phyloP scores from a whole-genome alignment of 768 basidiomycete species.

The Collybia sordida region DNA sequence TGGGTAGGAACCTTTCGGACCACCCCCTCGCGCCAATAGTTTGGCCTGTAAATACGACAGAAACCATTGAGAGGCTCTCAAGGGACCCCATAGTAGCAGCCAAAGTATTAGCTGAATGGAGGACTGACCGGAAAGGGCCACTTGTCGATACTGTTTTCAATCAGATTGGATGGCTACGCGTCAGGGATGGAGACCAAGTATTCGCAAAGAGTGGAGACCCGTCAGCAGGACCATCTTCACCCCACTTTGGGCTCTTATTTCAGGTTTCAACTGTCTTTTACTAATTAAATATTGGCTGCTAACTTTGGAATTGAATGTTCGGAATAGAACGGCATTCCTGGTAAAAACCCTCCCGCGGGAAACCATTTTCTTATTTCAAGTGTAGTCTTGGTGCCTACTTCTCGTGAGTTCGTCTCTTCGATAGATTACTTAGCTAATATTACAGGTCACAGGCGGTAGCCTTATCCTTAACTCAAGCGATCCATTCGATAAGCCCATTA shows the following conservation, averaged over 20 bases:
- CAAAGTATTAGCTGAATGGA: constrained; percentile 11
- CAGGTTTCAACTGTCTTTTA: constrained; percentile 16
- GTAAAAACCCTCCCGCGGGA: constrained; percentile 5
- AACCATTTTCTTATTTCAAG: constrained; percentile 2
- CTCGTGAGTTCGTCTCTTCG: background rate
- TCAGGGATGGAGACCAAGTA: constrained; percentile 7
- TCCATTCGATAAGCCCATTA: constrained; percentile 41
- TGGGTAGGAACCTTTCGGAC: constrained; percentile 29
- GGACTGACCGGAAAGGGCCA: constrained; percentile 9
- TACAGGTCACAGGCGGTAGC: constrained; percentile 22
- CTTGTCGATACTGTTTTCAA: constrained; percentile 6
- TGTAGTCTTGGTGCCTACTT: constrained; percentile 19
- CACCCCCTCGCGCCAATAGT: constrained; percentile 14
- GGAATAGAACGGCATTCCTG: constrained; percentile 5
- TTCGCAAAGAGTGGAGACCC: constrained; percentile 15
- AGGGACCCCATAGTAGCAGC: constrained; percentile 4
- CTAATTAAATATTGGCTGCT: background rate
- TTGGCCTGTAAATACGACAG: constrained; percentile 16
- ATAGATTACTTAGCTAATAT: background rate
- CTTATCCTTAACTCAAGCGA: constrained; percentile 34
- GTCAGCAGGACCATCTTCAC: constrained; percentile 16
- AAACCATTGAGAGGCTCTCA: constrained; percentile 5
- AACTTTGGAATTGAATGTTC: background rate
- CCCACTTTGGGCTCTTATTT: constrained; percentile 19
- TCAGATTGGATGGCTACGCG: constrained; percentile 19